phyloP scores from a whole-genome alignment of 352 stramenopile species.

The Thalassiosira livingstoniorum region DNA sequence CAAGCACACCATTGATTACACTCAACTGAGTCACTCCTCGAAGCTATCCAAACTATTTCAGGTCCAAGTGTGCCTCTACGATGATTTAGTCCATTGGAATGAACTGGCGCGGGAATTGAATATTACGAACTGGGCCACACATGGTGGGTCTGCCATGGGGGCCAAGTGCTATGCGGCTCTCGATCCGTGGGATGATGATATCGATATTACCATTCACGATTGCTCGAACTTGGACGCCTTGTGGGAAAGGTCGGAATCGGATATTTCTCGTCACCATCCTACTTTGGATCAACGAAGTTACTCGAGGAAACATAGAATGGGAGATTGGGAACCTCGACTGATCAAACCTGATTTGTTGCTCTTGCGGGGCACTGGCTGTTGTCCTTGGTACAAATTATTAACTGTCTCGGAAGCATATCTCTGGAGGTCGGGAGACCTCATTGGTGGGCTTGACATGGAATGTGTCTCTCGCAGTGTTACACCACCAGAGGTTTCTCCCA shows the following conservation, averaged over 20 bases:
- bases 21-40: not conserved
- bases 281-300: not conserved
- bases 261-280: not conserved
- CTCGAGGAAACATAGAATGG: not conserved
- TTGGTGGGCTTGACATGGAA: constrained; percentile 6
- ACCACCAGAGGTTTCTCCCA: not conserved
- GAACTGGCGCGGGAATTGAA: constrained; percentile 1
- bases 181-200: constrained; percentile 18
- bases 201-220: constrained; percentile 15
- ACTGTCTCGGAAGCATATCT: constrained; percentile 1
- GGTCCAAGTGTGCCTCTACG: constrained; percentile 10
- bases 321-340: constrained; percentile 5
- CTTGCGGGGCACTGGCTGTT: not conserved
- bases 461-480: constrained; percentile 4
- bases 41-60: not conserved
- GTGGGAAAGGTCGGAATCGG: not conserved
- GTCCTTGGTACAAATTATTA: constrained; percentile 7
- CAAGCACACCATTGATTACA: not conserved
- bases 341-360: constrained; percentile 12
- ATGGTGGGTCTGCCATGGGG: constrained; percentile 15
- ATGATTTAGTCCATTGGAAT: constrained; percentile 5
- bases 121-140: constrained; percentile 10
- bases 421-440: not conserved
- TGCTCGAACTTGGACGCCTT: constrained; percentile 12
- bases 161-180: constrained; percentile 4